These are phyloP conservation scores for Syzygium grande DNA, from an alignment of 345 rosid species.

Conservation along the genomic window DNA sequence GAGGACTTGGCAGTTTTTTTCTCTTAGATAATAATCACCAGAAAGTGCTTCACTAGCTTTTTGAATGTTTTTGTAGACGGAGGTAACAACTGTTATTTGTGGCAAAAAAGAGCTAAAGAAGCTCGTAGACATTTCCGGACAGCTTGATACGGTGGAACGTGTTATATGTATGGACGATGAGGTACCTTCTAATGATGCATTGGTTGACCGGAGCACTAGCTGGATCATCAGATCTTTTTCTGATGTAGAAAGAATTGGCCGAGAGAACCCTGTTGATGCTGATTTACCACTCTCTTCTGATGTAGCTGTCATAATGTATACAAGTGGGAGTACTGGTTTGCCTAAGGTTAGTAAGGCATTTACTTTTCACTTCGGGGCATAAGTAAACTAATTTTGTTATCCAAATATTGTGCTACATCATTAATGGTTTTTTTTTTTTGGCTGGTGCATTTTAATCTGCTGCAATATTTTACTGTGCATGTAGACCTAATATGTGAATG, in stretches of 20 bases:
- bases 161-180: conserved; percentile 83
- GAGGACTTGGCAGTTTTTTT: neutral
- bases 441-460: neutral
- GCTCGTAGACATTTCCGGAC: conserved; percentile 70
- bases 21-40: neutral
- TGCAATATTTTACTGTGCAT: neutral
- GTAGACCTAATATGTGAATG: neutral
- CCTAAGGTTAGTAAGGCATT: conserved; percentile 61
- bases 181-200: conserved; percentile 47
- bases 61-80: conserved; percentile 47
- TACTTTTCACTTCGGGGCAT: neutral
- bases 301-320: conserved; percentile 95
- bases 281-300: conserved; percentile 73
- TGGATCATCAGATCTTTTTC: conserved; percentile 58
- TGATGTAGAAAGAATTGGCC: conserved; percentile 69
- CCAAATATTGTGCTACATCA: neutral
- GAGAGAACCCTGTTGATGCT: conserved; percentile 56
- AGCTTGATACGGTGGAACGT: conserved; percentile 82
- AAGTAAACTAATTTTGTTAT: neutral
- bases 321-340: conserved; percentile 98
- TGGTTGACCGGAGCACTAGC: conserved; percentile 27
- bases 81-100: conserved; percentile 87
- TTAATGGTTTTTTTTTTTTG: neutral
- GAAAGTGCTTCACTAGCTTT: neutral
- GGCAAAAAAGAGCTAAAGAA: conserved; percentile 85